A percentile compares a stretch with the other conserved stretches of the same genome.
phyloP scores from a whole-genome alignment of 306 rosid genomes.

The Lablab purpureus region DNA sequence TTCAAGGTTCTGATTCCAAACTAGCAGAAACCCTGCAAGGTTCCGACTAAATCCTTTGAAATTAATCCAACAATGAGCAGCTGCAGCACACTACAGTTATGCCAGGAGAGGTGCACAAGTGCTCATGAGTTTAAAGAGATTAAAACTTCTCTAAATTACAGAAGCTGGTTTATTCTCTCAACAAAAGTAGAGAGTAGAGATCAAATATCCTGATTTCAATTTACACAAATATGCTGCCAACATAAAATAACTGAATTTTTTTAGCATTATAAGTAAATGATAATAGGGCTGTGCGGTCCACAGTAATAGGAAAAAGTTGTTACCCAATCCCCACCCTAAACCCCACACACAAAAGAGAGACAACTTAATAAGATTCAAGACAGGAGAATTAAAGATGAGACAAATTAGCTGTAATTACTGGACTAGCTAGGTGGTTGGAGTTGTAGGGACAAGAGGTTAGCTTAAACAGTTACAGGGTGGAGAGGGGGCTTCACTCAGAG shows the following conservation, averaged over 20 bases:
- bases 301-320: background rate
- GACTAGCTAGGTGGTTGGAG: no score
- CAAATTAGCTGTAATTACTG: no score
- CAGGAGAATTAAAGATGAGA: no score
- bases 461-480: no score
- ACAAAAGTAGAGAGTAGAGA: background rate
- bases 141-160: background rate
- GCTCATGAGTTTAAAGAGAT: background rate
- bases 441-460: no score
- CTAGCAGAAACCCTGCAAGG: background rate
- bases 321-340: no score
- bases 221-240: background rate
- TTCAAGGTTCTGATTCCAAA: background rate
- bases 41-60: background rate
- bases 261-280: background rate
- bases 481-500: no score
- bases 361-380: no score
- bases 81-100: slow-evolving; percentile 1
- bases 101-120: background rate
- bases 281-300: background rate
- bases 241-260: background rate
- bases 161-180: slow-evolving; percentile 5
- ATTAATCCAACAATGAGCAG: background rate
- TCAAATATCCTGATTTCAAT: background rate
- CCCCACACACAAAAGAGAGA: no score